A percentile compares a stretch with the other conserved stretches of the same genome.
These are phyloP conservation scores for Colletotrichum paranaense DNA, from an alignment of 2,329 filamentous ascomycete genomes.

Conservation along the genomic window DNA sequence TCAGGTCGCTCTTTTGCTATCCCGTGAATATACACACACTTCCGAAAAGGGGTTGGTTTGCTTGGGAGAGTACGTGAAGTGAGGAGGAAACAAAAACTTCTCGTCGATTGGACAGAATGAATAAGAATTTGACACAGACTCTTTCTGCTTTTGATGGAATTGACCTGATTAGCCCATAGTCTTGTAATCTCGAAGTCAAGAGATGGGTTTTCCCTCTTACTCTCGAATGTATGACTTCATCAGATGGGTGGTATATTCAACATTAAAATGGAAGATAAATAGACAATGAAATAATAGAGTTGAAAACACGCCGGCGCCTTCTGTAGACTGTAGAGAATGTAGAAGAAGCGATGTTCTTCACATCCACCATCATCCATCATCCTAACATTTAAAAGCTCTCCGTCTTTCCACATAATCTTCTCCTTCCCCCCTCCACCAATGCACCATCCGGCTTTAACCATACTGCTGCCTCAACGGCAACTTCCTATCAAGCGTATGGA, in stretches of 20 bases:
- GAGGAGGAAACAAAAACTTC: too few species aligned
- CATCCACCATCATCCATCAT: background rate
- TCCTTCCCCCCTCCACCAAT: background rate
- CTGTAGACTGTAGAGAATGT: background rate
- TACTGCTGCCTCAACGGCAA: slow-evolving; percentile 60
- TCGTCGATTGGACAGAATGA: too few species aligned
- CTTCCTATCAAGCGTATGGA: slow-evolving; percentile 71
- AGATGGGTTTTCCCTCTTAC: background rate
- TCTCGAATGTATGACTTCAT: background rate
- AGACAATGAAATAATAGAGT: too few species aligned
- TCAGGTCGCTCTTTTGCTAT: too few species aligned
- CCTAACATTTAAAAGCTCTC: background rate
- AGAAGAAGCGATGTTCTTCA: background rate
- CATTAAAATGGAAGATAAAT: background rate
- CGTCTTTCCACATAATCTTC: too few species aligned
- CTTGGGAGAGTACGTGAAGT: too few species aligned
- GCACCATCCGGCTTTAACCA: background rate
- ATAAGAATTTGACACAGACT: too few species aligned
- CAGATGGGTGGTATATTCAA: background rate
- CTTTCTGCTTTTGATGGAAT: too few species aligned
- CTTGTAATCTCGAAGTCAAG: background rate
- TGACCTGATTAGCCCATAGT: too few species aligned
- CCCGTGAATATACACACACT: too few species aligned
- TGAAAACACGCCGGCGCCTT: background rate
- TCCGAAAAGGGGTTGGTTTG: too few species aligned